These are phyloP conservation scores for Peronospora destructor DNA, from an alignment of 352 stramenopile species.

Conservation along the genomic window DNA sequence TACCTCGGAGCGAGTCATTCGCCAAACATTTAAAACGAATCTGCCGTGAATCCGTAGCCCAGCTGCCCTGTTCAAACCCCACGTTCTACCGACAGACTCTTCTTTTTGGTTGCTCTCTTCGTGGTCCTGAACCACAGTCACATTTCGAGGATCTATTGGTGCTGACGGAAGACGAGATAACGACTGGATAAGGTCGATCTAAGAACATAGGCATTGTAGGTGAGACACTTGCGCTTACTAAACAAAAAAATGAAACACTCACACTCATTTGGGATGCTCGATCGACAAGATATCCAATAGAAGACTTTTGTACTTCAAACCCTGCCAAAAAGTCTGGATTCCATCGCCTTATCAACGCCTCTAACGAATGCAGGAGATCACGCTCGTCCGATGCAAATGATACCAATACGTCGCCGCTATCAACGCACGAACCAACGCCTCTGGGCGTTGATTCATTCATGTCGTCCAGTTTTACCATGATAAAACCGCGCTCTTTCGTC, in stretches of 20 bases:
- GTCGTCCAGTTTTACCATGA: conserved; percentile 30
- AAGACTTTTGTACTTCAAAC: conserved; percentile 83
- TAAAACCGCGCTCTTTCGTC: conserved; percentile 43
- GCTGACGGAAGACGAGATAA: conserved; percentile 51
- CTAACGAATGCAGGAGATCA: conserved; percentile 48
- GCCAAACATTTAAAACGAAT: conserved; percentile 90
- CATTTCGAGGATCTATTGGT: conserved; percentile 52
- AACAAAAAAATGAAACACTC: conserved; percentile 16
- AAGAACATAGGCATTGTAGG: conserved; percentile 13
- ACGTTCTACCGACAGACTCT: conserved; percentile 61
- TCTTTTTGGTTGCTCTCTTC: conserved; percentile 27
- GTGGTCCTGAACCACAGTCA: conserved; percentile 16
- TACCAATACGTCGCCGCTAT: conserved; percentile 30
- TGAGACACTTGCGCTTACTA: background rate
- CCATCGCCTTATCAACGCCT: conserved; percentile 51
- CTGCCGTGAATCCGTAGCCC: conserved; percentile 87
- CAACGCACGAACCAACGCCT: conserved; percentile 30
- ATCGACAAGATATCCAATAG: conserved; percentile 73
- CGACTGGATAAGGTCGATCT: conserved; percentile 71
- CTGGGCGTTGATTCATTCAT: conserved; percentile 13
- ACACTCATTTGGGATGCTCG: conserved; percentile 54
- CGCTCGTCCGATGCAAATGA: conserved; percentile 38
- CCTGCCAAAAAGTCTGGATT: conserved; percentile 88
- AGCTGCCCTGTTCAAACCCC: conserved; percentile 75
- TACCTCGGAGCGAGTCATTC: conserved; percentile 78